A percentile compares a stretch with the other conserved stretches of the same genome.
Conservation (phyloP, 1,284 basidiomycete species). For the Rhodotorula sp. region DNA sequence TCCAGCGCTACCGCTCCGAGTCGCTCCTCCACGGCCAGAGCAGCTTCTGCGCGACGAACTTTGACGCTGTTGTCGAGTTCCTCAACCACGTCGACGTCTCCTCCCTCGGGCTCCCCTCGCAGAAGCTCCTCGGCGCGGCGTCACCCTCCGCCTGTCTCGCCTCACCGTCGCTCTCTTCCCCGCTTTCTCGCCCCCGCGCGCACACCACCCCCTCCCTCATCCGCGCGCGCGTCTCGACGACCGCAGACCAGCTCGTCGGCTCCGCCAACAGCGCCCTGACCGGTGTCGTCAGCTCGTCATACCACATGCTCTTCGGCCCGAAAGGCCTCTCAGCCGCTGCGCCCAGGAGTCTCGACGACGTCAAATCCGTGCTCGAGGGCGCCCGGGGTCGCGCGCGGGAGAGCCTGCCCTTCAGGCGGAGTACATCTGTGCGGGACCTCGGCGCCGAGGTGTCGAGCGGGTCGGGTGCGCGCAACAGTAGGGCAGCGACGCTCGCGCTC, state of each 20-base stretch:
- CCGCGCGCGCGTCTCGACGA: slow-evolving; percentile 26
- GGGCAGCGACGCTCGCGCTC: not conserved
- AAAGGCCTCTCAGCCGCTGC: slow-evolving; percentile 6
- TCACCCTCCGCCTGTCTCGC: not conserved
- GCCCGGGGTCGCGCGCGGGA: slow-evolving; percentile 27
- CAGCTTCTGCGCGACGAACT: slow-evolving; percentile 86
- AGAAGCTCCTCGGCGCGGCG: slow-evolving; percentile 58
- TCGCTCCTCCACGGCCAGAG: slow-evolving; percentile 76
- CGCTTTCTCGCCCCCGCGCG: slow-evolving; percentile 5
- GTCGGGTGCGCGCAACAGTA: not conserved
- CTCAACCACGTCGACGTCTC: slow-evolving; percentile 85
- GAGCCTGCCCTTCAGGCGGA: slow-evolving; percentile 27
- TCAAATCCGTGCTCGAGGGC: slow-evolving; percentile 43
- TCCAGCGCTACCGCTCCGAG: slow-evolving; percentile 76
- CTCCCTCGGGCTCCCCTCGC: slow-evolving; percentile 72
- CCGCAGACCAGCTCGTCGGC: slow-evolving; percentile 43
- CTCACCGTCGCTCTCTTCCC: slow-evolving; percentile 1
- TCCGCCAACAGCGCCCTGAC: slow-evolving; percentile 39
- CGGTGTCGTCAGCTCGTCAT: slow-evolving; percentile 38
- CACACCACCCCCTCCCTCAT: slow-evolving; percentile 21
- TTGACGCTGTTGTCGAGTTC: slow-evolving; percentile 91
- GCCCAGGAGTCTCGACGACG: slow-evolving; percentile 46
- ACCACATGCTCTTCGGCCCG: slow-evolving; percentile 36
- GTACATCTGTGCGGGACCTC: not conserved
- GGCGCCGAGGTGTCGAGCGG: not conserved